Percentiles rank a stretch among this genome's conserved stretches.
Evolutionary conservation across 225 moss, liverwort and hornwort genomes (phyloP).

Genomic region (Straminergon stramineum): DNA sequence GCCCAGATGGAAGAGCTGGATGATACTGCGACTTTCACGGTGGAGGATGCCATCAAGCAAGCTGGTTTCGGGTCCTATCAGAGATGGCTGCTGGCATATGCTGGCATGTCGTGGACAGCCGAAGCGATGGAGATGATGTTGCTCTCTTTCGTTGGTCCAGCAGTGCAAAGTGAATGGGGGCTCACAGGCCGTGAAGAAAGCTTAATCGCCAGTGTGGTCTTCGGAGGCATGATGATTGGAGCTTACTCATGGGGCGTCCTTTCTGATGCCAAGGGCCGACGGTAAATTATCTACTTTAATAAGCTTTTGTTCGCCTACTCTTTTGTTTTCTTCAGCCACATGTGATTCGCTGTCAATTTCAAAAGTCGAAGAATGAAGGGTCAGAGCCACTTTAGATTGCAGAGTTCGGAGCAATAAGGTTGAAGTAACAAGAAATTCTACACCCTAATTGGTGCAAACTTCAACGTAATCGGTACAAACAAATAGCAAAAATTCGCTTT

Average conservation of each 20-base stretch:
- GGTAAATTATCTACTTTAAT: slow-evolving; percentile 6
- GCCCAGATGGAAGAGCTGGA: slow-evolving; percentile 34
- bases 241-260: slow-evolving; percentile 88
- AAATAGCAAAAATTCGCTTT: not conserved
- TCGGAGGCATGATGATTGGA: slow-evolving; percentile 90
- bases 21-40: slow-evolving; percentile 26
- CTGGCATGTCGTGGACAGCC: slow-evolving; percentile 91
- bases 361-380: not conserved
- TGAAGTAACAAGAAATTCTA: not conserved
- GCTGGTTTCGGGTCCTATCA: slow-evolving; percentile 69
- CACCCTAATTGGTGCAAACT: not conserved
- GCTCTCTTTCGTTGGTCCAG: slow-evolving; percentile 82
- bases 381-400: not conserved
- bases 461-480: not conserved
- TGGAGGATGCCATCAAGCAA: slow-evolving; percentile 70
- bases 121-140: slow-evolving; percentile 98
- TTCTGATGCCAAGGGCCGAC: slow-evolving; percentile 80
- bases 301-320: not conserved
- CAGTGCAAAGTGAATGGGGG: slow-evolving; percentile 60
- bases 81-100: slow-evolving; percentile 61
- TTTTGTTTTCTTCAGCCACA: not conserved
- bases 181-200: slow-evolving; percentile 68
- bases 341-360: not conserved
- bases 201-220: slow-evolving; percentile 76
- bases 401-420: not conserved